Evolutionary conservation across 1,139 yeast species (phyloP).

Genomic region (Saccharomyces uvarum): DNA sequence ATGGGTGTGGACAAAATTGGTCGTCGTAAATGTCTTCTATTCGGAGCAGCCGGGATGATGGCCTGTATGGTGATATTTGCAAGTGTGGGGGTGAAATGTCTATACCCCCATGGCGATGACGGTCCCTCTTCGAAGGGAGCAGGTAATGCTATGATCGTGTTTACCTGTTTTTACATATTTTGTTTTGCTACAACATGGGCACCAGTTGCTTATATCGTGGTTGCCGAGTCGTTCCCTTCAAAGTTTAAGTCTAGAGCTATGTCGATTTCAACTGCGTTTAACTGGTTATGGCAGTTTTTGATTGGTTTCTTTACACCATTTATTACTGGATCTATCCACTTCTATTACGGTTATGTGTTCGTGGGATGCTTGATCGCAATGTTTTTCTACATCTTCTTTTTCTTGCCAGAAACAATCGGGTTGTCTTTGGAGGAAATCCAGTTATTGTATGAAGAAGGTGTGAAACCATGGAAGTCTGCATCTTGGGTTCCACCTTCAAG

Average conservation of each 20-base stretch:
- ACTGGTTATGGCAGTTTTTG: constrained; percentile 68
- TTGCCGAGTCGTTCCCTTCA: constrained; percentile 40
- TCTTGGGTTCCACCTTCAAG: constrained; percentile 21
- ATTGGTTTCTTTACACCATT: constrained; percentile 68
- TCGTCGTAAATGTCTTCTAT: neutral
- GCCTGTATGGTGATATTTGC: neutral
- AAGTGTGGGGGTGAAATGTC: neutral
- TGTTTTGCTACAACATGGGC: constrained; percentile 45
- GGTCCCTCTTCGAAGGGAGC: neutral
- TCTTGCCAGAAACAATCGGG: constrained; percentile 64
- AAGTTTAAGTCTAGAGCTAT: constrained; percentile 68
- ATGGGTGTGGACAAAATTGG: neutral
- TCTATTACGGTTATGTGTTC: constrained; percentile 60
- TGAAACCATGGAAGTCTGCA: constrained; percentile 40
- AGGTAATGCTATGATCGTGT: constrained; percentile 66
- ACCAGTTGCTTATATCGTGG: constrained; percentile 34
- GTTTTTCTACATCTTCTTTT: constrained; percentile 53
- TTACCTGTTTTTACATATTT: constrained; percentile 66
- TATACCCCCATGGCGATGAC: neutral
- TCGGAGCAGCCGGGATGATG: neutral
- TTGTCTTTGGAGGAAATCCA: constrained; percentile 64
- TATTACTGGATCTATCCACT: constrained; percentile 39
- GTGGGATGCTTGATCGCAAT: constrained; percentile 58
- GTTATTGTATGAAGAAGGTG: constrained; percentile 41
- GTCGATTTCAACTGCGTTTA: constrained; percentile 59